Evolutionary conservation across 164 flowering plant genomes (phyloP), one percentile per base, ranked within the genome.

Genomic region (Nymphaea thermarum): DNA sequence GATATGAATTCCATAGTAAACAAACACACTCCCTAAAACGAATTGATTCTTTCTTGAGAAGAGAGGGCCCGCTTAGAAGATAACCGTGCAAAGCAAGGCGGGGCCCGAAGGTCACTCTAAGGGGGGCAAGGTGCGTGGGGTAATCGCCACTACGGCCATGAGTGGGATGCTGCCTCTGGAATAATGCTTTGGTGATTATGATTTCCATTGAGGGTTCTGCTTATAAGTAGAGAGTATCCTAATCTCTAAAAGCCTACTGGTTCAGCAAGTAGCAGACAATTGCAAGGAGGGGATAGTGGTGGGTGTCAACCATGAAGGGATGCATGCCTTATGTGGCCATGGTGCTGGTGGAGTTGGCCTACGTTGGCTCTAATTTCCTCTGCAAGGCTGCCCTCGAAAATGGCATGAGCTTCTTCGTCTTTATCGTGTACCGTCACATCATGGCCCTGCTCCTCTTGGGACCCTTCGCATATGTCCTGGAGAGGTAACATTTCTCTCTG

Each of bases 401-500:
- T 63, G 85, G 85, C 36, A 69, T 81, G 45, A 78, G 76, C 71
- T 77, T 60, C 43, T 25, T 81, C 1, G 83, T 76, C 42, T 77
- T 82, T 45, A 68, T 79, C 6, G 75, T 80, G 7, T 82, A 79
- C 51, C 71, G 88, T 3, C 85, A 84, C 67, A 14, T 82, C 14
- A 72, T 84, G 18, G 83, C 79, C 62, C 53, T 77, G 68, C 6
- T 80, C 60, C 43, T 82, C 11, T 68, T 84, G 55, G 84, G 68
- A 2, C 83, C 83, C 17, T 60, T 81, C 36, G 86, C 88, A 12
- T 84, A 80, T 72, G 65, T 75, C 4, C 68, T 80, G 8, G 85
- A 81, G 72, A 80, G 80, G 83, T 82, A 47, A 68, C 15, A 51
- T 2, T 5, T 14, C 64, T 64, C 63, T 14, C n/a, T 43, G 10